Evolutionary conservation across 2,329 filamentous ascomycete genomes (phyloP).

Genomic region (Sporothrix euskadiensis): DNA sequence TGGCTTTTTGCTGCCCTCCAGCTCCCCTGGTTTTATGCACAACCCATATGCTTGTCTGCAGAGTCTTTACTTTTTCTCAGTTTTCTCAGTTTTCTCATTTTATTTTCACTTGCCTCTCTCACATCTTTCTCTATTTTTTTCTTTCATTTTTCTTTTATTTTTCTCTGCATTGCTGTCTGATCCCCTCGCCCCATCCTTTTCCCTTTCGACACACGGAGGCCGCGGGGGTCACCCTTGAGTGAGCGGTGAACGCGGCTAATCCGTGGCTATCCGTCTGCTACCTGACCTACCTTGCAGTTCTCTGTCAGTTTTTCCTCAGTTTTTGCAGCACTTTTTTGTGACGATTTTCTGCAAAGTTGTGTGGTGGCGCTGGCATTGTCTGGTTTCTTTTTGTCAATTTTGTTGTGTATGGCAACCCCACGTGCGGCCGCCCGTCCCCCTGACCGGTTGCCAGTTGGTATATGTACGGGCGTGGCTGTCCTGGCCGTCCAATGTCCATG

Average conservation of each 20-base stretch:
- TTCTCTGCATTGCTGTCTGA: conserved; percentile 8
- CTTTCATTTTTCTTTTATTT: neutral
- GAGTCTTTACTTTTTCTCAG: neutral
- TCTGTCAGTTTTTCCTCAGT: neutral
- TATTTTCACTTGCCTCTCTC: neutral
- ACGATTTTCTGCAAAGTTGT: neutral
- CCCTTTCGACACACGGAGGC: neutral
- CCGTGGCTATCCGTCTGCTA: conserved; percentile 31
- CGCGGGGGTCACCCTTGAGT: conserved; percentile 17
- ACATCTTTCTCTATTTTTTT: neutral
- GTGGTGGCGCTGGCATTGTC: conserved; percentile 7
- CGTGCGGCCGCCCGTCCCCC: conserved; percentile 31
- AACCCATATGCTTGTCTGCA: neutral
- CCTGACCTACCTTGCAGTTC: neutral
- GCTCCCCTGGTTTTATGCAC: conserved; percentile 3
- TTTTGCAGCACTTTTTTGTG: neutral
- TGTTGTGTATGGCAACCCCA: conserved; percentile 34
- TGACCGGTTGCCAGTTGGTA: neutral
- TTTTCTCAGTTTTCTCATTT: neutral
- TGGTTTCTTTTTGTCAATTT: conserved; percentile 12
- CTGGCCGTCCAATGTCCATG: neutral
- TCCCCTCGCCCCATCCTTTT: neutral
- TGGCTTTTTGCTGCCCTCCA: neutral
- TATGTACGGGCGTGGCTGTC: neutral
- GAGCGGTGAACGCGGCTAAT: conserved; percentile 34